Evolutionary conservation across 1,284 basidiomycete genomes (phyloP).

Genomic region (Naganishia cerealis): DNA sequence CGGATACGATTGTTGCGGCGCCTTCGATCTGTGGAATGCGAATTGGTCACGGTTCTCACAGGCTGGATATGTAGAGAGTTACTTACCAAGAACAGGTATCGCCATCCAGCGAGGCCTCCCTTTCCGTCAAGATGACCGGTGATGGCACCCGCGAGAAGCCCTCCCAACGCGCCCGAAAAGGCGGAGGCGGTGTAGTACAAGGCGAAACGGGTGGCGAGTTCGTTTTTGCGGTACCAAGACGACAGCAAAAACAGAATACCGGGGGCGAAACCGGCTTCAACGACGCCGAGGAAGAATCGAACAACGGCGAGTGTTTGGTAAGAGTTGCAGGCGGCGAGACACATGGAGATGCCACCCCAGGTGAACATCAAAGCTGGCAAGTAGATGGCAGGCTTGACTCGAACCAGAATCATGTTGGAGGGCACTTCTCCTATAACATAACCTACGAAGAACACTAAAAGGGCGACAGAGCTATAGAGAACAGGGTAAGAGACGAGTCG

Average conservation of each 20-base stretch:
- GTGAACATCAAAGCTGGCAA: conserved; percentile 38
- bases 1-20: conserved; percentile 44
- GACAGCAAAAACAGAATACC: conserved; percentile 39
- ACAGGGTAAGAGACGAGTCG: neutral
- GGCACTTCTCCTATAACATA: conserved; percentile 38
- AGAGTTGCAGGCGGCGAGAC: conserved; percentile 34
- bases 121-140: conserved; percentile 50
- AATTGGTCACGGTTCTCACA: conserved; percentile 21
- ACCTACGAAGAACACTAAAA: conserved; percentile 44
- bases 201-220: conserved; percentile 46
- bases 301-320: conserved; percentile 36
- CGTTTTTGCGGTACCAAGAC: conserved; percentile 42
- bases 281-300: conserved; percentile 39
- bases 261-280: conserved; percentile 40
- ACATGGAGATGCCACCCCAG: conserved; percentile 37
- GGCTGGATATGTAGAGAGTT: neutral
- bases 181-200: conserved; percentile 54
- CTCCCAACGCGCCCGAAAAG: conserved; percentile 53
- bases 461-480: conserved; percentile 39
- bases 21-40: conserved; percentile 43
- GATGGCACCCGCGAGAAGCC: conserved; percentile 54
- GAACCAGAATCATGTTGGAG: conserved; percentile 41
- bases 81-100: conserved; percentile 46
- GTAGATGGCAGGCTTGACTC: conserved; percentile 37
- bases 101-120: conserved; percentile 50